Evolutionary conservation across 768 basidiomycete species (phyloP).

Genomic region (Lentinula aciculospora): DNA sequence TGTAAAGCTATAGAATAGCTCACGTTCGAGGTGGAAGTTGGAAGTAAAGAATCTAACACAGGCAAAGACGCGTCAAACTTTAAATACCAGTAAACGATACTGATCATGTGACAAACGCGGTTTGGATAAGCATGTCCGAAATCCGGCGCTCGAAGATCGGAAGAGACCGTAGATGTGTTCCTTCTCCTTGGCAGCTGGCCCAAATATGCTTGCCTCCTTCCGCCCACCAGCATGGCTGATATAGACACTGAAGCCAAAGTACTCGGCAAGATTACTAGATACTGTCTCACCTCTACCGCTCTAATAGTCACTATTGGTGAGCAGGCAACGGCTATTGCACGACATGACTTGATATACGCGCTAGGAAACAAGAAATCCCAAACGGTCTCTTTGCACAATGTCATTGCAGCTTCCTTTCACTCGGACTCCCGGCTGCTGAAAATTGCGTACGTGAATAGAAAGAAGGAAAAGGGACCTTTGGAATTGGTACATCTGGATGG

Average conservation of each 20-base stretch:
- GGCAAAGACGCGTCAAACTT: neutral
- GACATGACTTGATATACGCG: neutral
- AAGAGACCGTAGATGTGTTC: neutral
- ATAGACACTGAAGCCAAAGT: neutral
- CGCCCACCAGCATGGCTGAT: neutral
- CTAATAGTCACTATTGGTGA: constrained; percentile 8
- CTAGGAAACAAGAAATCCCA: constrained; percentile 5
- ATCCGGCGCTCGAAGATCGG: neutral
- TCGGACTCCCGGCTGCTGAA: constrained; percentile 29
- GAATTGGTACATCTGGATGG: constrained; percentile 40
- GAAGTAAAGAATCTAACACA: neutral
- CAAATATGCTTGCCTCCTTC: neutral
- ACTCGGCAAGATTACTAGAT: neutral
- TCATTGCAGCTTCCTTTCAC: constrained; percentile 46
- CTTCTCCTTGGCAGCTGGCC: neutral
- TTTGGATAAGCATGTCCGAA: neutral
- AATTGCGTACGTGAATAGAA: constrained; percentile 46
- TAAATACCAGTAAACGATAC: neutral
- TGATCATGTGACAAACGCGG: neutral
- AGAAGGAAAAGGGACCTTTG: constrained; percentile 31
- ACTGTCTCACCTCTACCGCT: constrained; percentile 1
- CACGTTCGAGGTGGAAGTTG: neutral
- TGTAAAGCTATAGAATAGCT: neutral
- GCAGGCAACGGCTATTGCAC: constrained; percentile 3
- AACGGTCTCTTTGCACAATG: constrained; percentile 38